Conservation (phyloP, 2,329 filamentous ascomycete genomes). For the Neofusicoccum parvum region DNA sequence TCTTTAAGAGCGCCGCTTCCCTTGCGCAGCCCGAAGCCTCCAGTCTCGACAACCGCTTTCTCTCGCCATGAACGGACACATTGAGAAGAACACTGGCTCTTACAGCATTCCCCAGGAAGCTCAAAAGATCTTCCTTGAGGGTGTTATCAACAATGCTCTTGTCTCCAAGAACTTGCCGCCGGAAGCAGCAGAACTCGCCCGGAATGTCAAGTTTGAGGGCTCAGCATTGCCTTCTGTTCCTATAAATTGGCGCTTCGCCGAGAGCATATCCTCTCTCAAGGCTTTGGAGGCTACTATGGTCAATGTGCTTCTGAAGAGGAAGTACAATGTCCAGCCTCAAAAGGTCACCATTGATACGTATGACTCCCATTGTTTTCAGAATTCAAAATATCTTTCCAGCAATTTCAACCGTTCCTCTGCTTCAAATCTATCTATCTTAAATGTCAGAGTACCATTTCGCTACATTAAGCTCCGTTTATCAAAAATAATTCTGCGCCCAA, state of each 20-base stretch:
- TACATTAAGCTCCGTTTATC: too few species aligned
- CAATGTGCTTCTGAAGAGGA: slow-evolving; percentile 48
- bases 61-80: not conserved
- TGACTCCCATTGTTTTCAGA: slow-evolving; percentile 15
- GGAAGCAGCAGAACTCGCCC: slow-evolving; percentile 40
- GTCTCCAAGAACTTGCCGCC: slow-evolving; percentile 39
- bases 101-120: slow-evolving; percentile 36
- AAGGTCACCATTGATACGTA: slow-evolving; percentile 52
- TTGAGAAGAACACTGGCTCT: not conserved
- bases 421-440: too few species aligned
- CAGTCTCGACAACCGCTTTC: too few species aligned
- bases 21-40: too few species aligned
- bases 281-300: slow-evolving; percentile 52
- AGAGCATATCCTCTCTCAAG: slow-evolving; percentile 55
- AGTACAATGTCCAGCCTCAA: slow-evolving; percentile 46
- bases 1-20: not conserved
- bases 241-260: slow-evolving; percentile 60
- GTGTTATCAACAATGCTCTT: slow-evolving; percentile 48
- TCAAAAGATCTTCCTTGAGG: slow-evolving; percentile 34
- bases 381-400: too few species aligned
- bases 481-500: too few species aligned
- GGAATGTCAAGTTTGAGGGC: slow-evolving; percentile 47
- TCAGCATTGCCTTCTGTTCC: slow-evolving; percentile 49
- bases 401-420: too few species aligned
- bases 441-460: too few species aligned